These are phyloP conservation scores for Uromyces viciae-fabae DNA, from an alignment of 1,284 basidiomycete species.

Conservation along the genomic window DNA sequence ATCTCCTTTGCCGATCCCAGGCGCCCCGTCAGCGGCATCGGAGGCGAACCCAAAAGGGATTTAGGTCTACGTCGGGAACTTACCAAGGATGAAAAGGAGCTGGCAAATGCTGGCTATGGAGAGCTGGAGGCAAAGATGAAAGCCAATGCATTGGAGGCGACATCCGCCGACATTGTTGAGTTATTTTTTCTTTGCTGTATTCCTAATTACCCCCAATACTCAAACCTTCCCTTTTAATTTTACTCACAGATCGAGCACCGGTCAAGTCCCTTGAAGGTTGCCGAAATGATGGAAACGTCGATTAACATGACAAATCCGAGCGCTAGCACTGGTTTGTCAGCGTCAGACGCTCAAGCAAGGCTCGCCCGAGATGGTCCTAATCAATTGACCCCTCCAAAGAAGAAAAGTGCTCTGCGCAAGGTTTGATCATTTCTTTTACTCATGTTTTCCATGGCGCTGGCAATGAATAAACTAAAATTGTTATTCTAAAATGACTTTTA, in stretches of 20 bases:
- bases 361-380: conserved; percentile 63
- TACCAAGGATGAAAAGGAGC: conserved; percentile 66
- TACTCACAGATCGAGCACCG: conserved; percentile 58
- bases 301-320: conserved; percentile 62
- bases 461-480: neutral
- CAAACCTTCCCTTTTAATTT: neutral
- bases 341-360: conserved; percentile 61
- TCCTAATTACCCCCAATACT: neutral
- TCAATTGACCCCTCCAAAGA: conserved; percentile 66
- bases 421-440: conserved; percentile 54
- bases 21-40: neutral
- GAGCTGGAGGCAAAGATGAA: conserved; percentile 60
- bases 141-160: conserved; percentile 35
- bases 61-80: conserved; percentile 63
- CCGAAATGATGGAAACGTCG: conserved; percentile 58
- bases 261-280: conserved; percentile 58
- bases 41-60: conserved; percentile 22
- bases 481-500: neutral
- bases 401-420: conserved; percentile 65
- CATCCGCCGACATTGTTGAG: conserved; percentile 24
- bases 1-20: conserved; percentile 44
- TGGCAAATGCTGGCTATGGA: conserved; percentile 67
- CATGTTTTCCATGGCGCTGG: conserved; percentile 1
- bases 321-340: conserved; percentile 60
- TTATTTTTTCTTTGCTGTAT: neutral